Percentiles rank a stretch among this genome's conserved stretches.
phyloP scores from a whole-genome alignment of 1,284 basidiomycete species.

The Malassezia equina region DNA sequence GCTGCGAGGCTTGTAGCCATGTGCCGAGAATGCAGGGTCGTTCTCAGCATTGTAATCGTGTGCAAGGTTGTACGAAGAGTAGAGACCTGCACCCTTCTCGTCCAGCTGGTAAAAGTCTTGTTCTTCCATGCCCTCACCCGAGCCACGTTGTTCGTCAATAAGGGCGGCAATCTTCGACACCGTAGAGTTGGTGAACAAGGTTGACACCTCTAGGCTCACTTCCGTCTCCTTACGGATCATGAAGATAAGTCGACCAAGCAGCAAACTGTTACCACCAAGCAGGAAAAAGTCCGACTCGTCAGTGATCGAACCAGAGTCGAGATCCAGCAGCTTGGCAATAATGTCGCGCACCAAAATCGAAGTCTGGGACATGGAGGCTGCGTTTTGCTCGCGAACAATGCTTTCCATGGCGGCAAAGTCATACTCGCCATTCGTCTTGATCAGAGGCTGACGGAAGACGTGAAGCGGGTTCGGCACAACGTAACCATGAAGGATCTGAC shows the following conservation, averaged over 20 bases:
- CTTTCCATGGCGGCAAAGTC: constrained; percentile 48
- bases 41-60: constrained; percentile 42
- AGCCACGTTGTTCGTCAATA: constrained; percentile 40
- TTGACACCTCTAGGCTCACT: constrained; percentile 43
- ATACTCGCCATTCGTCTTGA: constrained; percentile 42
- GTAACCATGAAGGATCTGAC: constrained; percentile 46
- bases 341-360: constrained; percentile 44
- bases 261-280: constrained; percentile 45
- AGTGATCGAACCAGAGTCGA: constrained; percentile 45
- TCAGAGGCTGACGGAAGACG: constrained; percentile 46
- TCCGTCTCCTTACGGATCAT: constrained; percentile 47
- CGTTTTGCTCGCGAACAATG: constrained; percentile 46
- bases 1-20: constrained; percentile 44
- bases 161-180: constrained; percentile 42
- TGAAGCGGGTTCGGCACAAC: constrained; percentile 48
- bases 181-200: constrained; percentile 46
- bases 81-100: constrained; percentile 37
- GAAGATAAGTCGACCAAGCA: constrained; percentile 44
- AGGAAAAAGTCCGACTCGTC: constrained; percentile 48
- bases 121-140: constrained; percentile 31
- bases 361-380: constrained; percentile 44
- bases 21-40: constrained; percentile 38
- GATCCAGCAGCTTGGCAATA: constrained; percentile 44
- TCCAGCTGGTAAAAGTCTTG: constrained; percentile 38
- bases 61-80: constrained; percentile 21